These are phyloP conservation scores for Oryza meridionalis DNA, from an alignment of 176 grass and related monocot genomes.

Conservation along the genomic window DNA sequence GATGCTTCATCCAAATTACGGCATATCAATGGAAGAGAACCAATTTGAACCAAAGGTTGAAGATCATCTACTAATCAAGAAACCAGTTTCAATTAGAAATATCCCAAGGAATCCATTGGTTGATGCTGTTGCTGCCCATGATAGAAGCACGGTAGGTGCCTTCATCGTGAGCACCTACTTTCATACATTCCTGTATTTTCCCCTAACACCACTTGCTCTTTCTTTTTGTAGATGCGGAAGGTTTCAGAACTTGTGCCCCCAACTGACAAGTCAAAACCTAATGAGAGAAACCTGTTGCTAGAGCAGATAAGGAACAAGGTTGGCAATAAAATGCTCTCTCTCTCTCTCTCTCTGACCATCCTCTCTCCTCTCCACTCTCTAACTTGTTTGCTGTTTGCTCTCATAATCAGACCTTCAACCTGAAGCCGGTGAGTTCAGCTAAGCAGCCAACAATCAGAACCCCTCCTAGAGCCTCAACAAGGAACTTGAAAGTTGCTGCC, in stretches of 20 bases:
- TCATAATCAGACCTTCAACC: slow-evolving; percentile 71
- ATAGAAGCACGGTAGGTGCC: slow-evolving; percentile 84
- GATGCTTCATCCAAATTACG: slow-evolving; percentile 76
- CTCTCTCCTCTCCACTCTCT: not conserved
- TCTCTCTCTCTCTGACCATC: not conserved
- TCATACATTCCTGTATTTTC: slow-evolving; percentile 30
- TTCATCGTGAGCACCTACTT: not conserved
- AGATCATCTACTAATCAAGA: slow-evolving; percentile 55
- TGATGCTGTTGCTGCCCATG: slow-evolving; percentile 93
- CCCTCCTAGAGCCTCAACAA: slow-evolving; percentile 56
- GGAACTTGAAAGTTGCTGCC: slow-evolving; percentile 88
- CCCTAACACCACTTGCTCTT: slow-evolving; percentile 30
- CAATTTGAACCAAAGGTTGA: slow-evolving; percentile 43
- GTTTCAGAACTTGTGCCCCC: slow-evolving; percentile 66
- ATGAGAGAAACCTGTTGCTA: slow-evolving; percentile 81
- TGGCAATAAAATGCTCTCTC: slow-evolving; percentile 17
- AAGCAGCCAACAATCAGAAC: slow-evolving; percentile 49
- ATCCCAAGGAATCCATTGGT: slow-evolving; percentile 92
- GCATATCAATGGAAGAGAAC: slow-evolving; percentile 57
- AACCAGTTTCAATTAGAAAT: slow-evolving; percentile 70
- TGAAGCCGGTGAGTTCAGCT: slow-evolving; percentile 64
- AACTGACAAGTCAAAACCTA: slow-evolving; percentile 46
- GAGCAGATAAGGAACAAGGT: slow-evolving; percentile 99
- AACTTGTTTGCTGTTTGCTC: slow-evolving; percentile 30
- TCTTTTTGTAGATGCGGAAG: slow-evolving; percentile 78